Conservation (phyloP, 805 yeast species). For the Ogataea salicorniae region DNA sequence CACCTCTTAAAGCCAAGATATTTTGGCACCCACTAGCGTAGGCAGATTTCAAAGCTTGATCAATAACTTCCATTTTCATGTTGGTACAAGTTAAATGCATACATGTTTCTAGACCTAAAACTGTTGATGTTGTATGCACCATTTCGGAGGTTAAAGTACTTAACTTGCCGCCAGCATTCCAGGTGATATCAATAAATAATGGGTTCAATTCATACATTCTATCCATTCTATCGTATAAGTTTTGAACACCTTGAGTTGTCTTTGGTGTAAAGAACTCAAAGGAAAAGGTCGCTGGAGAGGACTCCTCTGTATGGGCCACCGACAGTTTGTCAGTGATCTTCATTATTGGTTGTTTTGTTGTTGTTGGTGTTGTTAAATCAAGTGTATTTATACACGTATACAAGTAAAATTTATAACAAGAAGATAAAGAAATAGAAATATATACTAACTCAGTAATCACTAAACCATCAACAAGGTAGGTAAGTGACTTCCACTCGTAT, state of each 20-base stretch:
- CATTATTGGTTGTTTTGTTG: constrained; percentile 24
- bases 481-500: not conserved
- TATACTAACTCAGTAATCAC: not conserved
- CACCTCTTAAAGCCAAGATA: constrained; percentile 92
- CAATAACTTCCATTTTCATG: constrained; percentile 78
- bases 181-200: constrained; percentile 88
- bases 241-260: constrained; percentile 94
- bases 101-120: constrained; percentile 89
- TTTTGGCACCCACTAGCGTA: constrained; percentile 91
- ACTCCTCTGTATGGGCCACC: constrained; percentile 31
- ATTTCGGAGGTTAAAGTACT: constrained; percentile 84
- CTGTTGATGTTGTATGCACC: constrained; percentile 85
- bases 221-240: constrained; percentile 94
- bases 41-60: constrained; percentile 79
- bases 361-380: no score
- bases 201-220: constrained; percentile 93
- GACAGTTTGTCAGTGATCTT: constrained; percentile 42
- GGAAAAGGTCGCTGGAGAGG: constrained; percentile 69
- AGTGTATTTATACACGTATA: not conserved
- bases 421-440: not conserved
- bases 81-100: constrained; percentile 98
- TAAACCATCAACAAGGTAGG: not conserved
- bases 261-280: constrained; percentile 97
- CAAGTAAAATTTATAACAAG: not conserved
- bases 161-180: constrained; percentile 96